Conservation (phyloP, 2,329 filamentous ascomycete genomes). For the Diaporthe batatas region DNA sequence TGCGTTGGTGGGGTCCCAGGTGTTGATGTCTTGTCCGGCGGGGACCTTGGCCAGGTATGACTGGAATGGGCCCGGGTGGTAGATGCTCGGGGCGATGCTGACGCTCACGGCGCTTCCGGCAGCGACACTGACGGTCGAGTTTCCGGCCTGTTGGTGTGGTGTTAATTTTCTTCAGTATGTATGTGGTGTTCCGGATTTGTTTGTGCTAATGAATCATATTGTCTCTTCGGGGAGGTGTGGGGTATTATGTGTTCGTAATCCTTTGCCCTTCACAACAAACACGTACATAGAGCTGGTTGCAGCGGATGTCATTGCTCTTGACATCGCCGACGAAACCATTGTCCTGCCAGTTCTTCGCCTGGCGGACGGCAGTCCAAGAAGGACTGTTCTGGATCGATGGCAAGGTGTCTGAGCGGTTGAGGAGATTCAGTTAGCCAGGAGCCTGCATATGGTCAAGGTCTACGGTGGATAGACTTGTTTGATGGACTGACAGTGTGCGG, state of each 20-base stretch:
- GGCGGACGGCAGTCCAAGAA: constrained; percentile 45
- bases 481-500: constrained; percentile 47
- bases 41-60: constrained; percentile 56
- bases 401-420: constrained; percentile 43
- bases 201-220: background rate
- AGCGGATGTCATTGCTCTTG: constrained; percentile 48
- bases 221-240: background rate
- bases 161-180: background rate
- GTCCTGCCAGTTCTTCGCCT: constrained; percentile 46
- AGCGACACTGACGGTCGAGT: constrained; percentile 48
- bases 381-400: constrained; percentile 40
- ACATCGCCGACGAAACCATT: constrained; percentile 48
- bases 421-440: background rate
- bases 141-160: constrained; percentile 35
- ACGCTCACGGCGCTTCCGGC: constrained; percentile 57
- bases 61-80: constrained; percentile 55
- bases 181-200: background rate
- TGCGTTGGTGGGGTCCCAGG: constrained; percentile 51
- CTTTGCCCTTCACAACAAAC: too few species aligned
- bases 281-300: constrained; percentile 46
- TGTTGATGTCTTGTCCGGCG: constrained; percentile 49
- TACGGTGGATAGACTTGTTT: too few species aligned
- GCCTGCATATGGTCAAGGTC: too few species aligned
- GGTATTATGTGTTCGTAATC: too few species aligned
- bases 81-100: constrained; percentile 53